Conservation (phyloP, 371 early-diverging fungal genomes). For the Syncephalastrum contaminatum region DNA sequence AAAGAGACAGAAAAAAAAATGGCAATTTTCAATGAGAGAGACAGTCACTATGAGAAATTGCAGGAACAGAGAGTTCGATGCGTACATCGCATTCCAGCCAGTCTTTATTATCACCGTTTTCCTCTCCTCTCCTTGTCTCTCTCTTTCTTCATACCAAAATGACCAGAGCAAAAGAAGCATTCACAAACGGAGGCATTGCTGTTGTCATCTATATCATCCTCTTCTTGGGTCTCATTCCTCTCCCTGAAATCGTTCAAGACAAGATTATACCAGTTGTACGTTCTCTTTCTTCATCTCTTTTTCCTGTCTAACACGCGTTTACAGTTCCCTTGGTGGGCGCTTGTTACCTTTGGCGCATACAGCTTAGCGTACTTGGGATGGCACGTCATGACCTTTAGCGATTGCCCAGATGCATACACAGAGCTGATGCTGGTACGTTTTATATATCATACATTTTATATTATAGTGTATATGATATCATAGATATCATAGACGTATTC, state of each 20-base stretch:
- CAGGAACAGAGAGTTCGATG: too few relatives aligned
- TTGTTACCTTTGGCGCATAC: constrained; percentile 84
- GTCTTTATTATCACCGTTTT: background rate
- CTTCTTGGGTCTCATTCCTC: constrained; percentile 54
- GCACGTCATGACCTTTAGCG: constrained; percentile 82
- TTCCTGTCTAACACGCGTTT: background rate
- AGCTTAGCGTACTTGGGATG: constrained; percentile 83
- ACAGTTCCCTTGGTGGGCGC: constrained; percentile 81
- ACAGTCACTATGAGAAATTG: too few relatives aligned
- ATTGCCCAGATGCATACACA: constrained; percentile 86
- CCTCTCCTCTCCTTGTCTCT: background rate
- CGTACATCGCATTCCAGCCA: background rate
- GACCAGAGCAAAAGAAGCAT: constrained; percentile 67
- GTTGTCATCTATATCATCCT: constrained; percentile 45
- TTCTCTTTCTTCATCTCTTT: background rate
- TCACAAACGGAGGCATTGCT: constrained; percentile 42
- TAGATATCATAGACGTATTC: too few relatives aligned
- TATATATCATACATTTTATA: too few relatives aligned
- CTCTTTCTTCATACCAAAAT: constrained; percentile 23
- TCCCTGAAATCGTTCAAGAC: constrained; percentile 56
- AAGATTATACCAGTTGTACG: constrained; percentile 63
- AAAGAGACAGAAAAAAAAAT: constrained; percentile 8
- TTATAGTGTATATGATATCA: too few relatives aligned
- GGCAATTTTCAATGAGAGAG: too few relatives aligned
- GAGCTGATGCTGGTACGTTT: constrained; percentile 71